phyloP scores from a whole-genome alignment of 495 filamentous ascomycete species.

The Geopyxis carbonaria region DNA sequence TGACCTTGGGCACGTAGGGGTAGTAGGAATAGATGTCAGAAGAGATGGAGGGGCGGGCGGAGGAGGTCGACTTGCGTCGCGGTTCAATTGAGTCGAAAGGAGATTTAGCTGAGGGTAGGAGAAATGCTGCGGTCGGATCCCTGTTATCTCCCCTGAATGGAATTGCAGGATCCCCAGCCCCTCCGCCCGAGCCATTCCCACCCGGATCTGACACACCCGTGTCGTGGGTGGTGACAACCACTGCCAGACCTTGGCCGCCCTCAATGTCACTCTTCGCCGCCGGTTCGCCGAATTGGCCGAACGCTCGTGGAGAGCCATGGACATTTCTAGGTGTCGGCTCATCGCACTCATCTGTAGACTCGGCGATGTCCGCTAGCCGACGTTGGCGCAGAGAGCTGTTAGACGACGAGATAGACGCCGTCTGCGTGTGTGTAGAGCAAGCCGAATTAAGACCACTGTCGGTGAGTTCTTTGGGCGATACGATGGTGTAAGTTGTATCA shows the following conservation, averaged over 20 bases:
- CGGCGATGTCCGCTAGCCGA: conserved; percentile 74
- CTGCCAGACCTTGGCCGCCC: conserved; percentile 23
- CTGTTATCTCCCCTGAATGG: too few species aligned
- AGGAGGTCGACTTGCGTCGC: conserved; percentile 34
- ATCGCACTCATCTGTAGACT: conserved; percentile 57
- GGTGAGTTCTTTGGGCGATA: conserved; percentile 57
- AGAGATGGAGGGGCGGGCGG: conserved; percentile 40
- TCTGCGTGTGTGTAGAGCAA: conserved; percentile 77
- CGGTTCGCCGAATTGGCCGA: conserved; percentile 11
- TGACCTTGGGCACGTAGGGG: conserved; percentile 43
- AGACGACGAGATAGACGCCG: conserved; percentile 72
- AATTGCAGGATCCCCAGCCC: conserved; percentile 22
- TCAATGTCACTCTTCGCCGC: conserved; percentile 13
- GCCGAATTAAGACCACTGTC: conserved; percentile 76
- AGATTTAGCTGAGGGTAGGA: conserved; percentile 25
- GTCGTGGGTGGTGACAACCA: conserved; percentile 25
- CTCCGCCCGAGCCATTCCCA: too few species aligned
- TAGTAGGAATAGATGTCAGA: conserved; percentile 44
- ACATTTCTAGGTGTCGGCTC: conserved; percentile 8
- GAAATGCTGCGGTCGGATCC: conserved; percentile 10
- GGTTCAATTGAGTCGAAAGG: conserved; percentile 25
- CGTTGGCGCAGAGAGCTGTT: conserved; percentile 59
- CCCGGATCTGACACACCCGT: conserved; percentile 11
- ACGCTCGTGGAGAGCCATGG: conserved; percentile 10
- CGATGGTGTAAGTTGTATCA: conserved; percentile 63